Percentiles rank a stretch among this genome's conserved stretches.
Conservation (phyloP, 257 asterid genomes). For the Petunia axillaris region DNA sequence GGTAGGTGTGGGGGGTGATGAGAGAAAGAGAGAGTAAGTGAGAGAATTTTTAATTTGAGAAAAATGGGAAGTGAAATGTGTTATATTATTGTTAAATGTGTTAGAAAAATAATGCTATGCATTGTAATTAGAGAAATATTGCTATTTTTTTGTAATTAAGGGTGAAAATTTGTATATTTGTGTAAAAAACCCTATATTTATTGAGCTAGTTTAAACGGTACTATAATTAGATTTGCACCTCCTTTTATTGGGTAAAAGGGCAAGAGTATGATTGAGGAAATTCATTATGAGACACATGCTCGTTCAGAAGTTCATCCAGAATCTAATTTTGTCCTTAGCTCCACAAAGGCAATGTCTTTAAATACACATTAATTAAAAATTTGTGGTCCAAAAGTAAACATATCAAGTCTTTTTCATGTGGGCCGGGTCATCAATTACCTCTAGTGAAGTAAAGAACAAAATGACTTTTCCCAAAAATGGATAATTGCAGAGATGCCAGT, state of each 20-base stretch:
- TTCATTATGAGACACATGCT: neutral
- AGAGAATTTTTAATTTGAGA: no score
- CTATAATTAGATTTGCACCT: no score
- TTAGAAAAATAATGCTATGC: no score
- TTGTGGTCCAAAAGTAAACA: slow-evolving; percentile 29
- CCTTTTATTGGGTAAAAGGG: neutral
- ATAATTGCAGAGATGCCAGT: slow-evolving; percentile 23
- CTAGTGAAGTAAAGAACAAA: slow-evolving; percentile 32
- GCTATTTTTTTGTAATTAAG: no score
- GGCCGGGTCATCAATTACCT: slow-evolving; percentile 26
- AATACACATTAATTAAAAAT: neutral
- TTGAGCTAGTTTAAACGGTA: no score
- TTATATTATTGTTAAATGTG: no score
- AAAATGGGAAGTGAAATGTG: no score
- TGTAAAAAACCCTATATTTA: neutral
- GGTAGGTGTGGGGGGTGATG: no score
- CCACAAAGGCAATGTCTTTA: neutral
- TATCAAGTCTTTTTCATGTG: slow-evolving; percentile 23
- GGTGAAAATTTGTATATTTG: no score
- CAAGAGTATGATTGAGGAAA: neutral
- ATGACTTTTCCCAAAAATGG: neutral
- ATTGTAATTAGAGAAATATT: no score
- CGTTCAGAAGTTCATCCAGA: neutral
- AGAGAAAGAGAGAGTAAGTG: no score
- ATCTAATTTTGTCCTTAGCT: slow-evolving; percentile 29